Conservation (phyloP, 225 moss, liverwort and hornwort genomes). For the Rhytidiadelphus loreus region DNA sequence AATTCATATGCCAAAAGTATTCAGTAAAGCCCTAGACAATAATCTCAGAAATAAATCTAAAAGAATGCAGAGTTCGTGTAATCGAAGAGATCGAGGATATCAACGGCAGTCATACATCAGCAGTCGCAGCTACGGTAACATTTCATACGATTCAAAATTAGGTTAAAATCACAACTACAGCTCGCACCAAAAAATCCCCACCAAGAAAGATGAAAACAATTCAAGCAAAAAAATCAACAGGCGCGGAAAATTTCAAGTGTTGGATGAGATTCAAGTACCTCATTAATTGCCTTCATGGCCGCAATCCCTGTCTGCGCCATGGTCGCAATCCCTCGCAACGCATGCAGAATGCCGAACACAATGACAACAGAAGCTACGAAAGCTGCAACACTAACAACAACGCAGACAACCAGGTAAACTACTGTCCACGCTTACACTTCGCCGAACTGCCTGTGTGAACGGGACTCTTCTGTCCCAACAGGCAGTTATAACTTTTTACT, state of each 20-base stretch:
- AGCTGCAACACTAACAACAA: not conserved
- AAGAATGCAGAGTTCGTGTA: not conserved
- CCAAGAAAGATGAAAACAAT: not conserved
- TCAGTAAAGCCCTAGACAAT: not conserved
- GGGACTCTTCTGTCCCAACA: not conserved
- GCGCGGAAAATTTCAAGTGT: not conserved
- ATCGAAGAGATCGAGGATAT: not conserved
- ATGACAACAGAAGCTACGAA: not conserved
- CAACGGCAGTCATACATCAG: not conserved
- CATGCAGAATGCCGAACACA: not conserved
- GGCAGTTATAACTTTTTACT: not conserved
- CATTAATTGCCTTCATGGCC: constrained; percentile 66
- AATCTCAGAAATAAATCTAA: not conserved
- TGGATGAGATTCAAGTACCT: constrained; percentile 16
- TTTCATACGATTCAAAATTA: constrained; percentile 5
- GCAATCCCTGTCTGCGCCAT: constrained; percentile 42
- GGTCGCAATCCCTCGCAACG: not conserved
- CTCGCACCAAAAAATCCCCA: not conserved
- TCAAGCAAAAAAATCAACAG: not conserved
- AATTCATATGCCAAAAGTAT: not conserved
- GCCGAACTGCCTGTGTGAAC: not conserved
- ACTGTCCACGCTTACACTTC: not conserved
- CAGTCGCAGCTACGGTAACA: not conserved
- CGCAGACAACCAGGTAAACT: not conserved
- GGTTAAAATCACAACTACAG: not conserved